A percentile compares a stretch with the other conserved stretches of the same genome.
phyloP scores from a whole-genome alignment of 495 filamentous ascomycete species.

The Aspergillus diversus region DNA sequence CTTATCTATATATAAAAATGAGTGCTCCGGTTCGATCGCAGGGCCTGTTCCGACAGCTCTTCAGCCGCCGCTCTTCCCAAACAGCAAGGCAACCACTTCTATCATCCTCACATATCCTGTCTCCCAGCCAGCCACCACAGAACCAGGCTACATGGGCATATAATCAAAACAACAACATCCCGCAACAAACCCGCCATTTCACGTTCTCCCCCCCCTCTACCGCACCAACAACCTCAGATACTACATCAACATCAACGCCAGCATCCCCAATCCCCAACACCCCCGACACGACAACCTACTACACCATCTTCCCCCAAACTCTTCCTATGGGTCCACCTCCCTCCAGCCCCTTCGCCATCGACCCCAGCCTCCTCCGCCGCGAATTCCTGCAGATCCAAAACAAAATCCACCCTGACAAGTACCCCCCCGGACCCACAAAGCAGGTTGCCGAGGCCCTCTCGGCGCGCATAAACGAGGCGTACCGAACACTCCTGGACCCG shows the following conservation, averaged over 20 bases:
- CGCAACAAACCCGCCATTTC: slow-evolving; percentile 1
- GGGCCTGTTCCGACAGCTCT: slow-evolving; percentile 22
- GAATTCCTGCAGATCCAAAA: slow-evolving; percentile 88
- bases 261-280: slow-evolving; percentile 21
- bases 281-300: slow-evolving; percentile 63
- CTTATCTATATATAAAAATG: slow-evolving; percentile 1
- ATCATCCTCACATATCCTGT: background rate
- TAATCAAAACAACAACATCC: no score
- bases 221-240: slow-evolving; percentile 2
- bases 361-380: slow-evolving; percentile 64
- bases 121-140: background rate
- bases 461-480: slow-evolving; percentile 84
- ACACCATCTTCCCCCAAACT: slow-evolving; percentile 85
- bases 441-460: slow-evolving; percentile 70
- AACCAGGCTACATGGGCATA: no score
- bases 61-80: background rate
- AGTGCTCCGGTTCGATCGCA: slow-evolving; percentile 24
- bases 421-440: slow-evolving; percentile 56
- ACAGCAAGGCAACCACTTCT: background rate
- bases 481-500: slow-evolving; percentile 77
- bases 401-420: slow-evolving; percentile 80
- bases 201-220: slow-evolving; percentile 15
- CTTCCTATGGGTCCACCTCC: slow-evolving; percentile 84
- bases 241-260: slow-evolving; percentile 6
- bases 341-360: slow-evolving; percentile 71